phyloP scores from a whole-genome alignment of 129 eudicot species.

The Centaurea solstitialis region DNA sequence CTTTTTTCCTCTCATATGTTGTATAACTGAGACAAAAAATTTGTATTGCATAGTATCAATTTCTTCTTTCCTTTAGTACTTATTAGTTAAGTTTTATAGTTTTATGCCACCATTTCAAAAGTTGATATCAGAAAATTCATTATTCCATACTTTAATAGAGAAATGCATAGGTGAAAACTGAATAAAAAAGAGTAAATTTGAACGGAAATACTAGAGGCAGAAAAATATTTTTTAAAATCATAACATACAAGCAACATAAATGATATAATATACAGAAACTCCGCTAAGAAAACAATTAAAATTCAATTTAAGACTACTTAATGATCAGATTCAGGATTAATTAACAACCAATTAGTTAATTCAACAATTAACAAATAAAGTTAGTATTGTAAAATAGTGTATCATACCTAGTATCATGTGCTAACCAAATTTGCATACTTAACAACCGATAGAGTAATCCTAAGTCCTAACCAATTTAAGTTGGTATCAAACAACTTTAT shows the following conservation, averaged over 20 bases:
- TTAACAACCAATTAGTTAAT: not conserved
- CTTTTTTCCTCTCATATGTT: too few relatives aligned
- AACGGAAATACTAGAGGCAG: not conserved
- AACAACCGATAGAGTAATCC: too few relatives aligned
- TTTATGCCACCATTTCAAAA: not conserved
- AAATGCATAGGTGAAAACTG: not conserved
- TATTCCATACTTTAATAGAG: not conserved
- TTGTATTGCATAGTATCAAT: too few relatives aligned
- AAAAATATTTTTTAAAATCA: not conserved
- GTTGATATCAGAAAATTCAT: not conserved
- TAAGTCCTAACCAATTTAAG: too few relatives aligned
- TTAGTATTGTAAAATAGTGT: not conserved
- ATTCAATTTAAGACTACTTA: not conserved
- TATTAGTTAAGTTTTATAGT: too few relatives aligned
- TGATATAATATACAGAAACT: not conserved
- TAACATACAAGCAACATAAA: not conserved
- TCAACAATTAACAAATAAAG: not conserved
- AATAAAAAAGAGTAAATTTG: not conserved
- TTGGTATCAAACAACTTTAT: too few relatives aligned
- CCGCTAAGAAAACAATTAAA: too few relatives aligned
- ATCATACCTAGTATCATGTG: not conserved
- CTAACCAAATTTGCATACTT: not conserved
- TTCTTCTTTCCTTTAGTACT: too few relatives aligned
- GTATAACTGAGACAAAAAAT: too few relatives aligned
- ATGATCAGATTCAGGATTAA: not conserved